Conservation (phyloP, 345 rosid species). For the Aurinia saxatilis region DNA sequence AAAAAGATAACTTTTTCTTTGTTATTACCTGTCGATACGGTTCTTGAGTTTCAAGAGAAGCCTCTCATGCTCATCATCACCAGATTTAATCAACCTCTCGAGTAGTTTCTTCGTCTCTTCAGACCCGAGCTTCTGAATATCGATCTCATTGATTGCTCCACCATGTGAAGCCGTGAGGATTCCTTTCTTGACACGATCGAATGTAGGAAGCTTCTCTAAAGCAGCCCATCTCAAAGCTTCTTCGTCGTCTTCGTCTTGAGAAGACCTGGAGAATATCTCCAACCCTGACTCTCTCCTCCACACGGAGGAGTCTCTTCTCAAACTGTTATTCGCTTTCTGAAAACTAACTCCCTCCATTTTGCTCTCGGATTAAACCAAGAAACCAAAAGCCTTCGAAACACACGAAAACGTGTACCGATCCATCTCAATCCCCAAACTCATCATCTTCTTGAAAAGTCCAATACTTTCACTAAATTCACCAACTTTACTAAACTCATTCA, state of each 20-base stretch:
- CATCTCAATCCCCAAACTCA: conserved; percentile 35
- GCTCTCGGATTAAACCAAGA: too few species aligned
- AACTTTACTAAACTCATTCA: conserved; percentile 45
- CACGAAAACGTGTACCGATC: conserved; percentile 49
- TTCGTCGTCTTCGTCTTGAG: conserved; percentile 61
- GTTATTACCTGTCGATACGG: conserved; percentile 66
- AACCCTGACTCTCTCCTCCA: conserved; percentile 33
- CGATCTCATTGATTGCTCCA: conserved; percentile 49
- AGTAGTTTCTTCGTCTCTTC: conserved; percentile 62
- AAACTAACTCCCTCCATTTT: conserved; percentile 38
- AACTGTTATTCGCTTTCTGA: conserved; percentile 34
- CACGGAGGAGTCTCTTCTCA: conserved; percentile 25
- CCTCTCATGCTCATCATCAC: conserved; percentile 83
- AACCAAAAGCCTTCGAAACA: conserved; percentile 51
- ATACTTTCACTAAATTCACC: conserved; percentile 44
- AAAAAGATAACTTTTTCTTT: too few species aligned
- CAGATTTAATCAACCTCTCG: conserved; percentile 60
- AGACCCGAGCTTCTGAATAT: conserved; percentile 56
- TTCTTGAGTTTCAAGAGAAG: conserved; percentile 72
- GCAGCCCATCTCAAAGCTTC: conserved; percentile 95
- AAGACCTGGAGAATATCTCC: conserved; percentile 51
- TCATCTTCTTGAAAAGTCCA: conserved; percentile 41
- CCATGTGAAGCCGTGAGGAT: conserved; percentile 45
- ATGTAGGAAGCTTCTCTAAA: conserved; percentile 77
- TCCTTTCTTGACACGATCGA: conserved; percentile 59